These are phyloP conservation scores for Stemphylium lycopersici DNA, from an alignment of 2,329 filamentous ascomycete species.

Conservation along the genomic window DNA sequence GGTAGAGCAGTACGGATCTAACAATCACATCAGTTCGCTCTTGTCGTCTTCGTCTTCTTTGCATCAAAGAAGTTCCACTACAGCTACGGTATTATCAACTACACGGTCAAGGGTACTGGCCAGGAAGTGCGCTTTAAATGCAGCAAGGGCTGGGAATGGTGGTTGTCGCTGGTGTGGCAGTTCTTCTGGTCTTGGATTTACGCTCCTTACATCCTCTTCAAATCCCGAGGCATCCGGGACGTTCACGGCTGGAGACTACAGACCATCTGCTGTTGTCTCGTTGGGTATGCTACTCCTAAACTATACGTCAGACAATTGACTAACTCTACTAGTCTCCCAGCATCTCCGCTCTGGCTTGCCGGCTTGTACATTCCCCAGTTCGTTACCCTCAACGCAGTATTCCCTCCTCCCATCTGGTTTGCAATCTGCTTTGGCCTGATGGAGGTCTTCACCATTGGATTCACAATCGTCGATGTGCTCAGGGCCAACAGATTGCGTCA, in stretches of 20 bases:
- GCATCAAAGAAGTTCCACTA: conserved; percentile 43
- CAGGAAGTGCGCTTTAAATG: conserved; percentile 33
- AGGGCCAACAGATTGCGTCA: conserved; percentile 33
- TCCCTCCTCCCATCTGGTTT: conserved; percentile 41
- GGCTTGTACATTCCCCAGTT: conserved; percentile 42
- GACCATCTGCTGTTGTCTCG: conserved; percentile 43
- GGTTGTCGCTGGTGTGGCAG: conserved; percentile 46
- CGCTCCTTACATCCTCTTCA: conserved; percentile 44
- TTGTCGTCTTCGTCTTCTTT: conserved; percentile 33
- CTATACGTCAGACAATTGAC: background rate
- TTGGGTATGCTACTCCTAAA: conserved; percentile 29
- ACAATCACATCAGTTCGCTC: background rate
- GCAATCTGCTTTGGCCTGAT: conserved; percentile 42
- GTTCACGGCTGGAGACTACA: conserved; percentile 43
- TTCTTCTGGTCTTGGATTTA: conserved; percentile 47
- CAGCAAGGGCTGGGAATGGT: conserved; percentile 47
- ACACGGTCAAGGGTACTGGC: conserved; percentile 32
- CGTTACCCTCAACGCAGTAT: conserved; percentile 28
- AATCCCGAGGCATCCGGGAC: conserved; percentile 41
- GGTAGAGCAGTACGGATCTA: background rate
- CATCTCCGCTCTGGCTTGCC: conserved; percentile 43
- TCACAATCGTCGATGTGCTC: conserved; percentile 40
- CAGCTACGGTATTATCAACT: conserved; percentile 40
- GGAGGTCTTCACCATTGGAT: conserved; percentile 39
- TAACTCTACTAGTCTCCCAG: conserved; percentile 33